These are phyloP conservation scores for Komagataella phaffii DNA, from an alignment of 805 yeast genomes.

Conservation along the genomic window DNA sequence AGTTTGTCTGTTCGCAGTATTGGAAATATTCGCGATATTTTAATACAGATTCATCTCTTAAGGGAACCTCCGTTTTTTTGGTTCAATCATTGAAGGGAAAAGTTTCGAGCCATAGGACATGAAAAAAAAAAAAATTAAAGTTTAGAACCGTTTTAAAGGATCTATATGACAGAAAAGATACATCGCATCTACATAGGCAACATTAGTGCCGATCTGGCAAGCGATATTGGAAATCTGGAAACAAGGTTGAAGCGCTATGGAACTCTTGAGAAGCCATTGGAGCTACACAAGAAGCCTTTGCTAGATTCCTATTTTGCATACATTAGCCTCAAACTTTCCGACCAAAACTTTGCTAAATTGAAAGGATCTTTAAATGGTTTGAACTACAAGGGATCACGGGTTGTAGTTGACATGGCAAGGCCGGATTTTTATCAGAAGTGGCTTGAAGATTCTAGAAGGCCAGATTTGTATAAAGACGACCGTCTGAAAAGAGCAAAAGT, in stretches of 20 bases:
- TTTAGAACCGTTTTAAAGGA: neutral
- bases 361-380: conserved; percentile 53
- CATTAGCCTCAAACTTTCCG: conserved; percentile 40
- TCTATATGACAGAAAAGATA: neutral
- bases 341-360: conserved; percentile 32
- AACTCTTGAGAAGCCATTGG: conserved; percentile 28
- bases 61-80: too few relatives aligned
- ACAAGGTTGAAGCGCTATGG: conserved; percentile 57
- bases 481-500: conserved; percentile 18
- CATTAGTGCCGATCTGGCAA: conserved; percentile 39
- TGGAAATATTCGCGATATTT: neutral
- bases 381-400: conserved; percentile 58
- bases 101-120: neutral
- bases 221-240: conserved; percentile 30
- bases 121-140: neutral
- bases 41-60: too few relatives aligned
- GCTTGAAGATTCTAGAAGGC: conserved; percentile 30
- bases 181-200: conserved; percentile 49
- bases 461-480: conserved; percentile 17
- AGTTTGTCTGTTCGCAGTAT: neutral
- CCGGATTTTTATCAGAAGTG: conserved; percentile 34
- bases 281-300: conserved; percentile 40
- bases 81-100: neutral
- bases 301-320: conserved; percentile 51
- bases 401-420: conserved; percentile 51